A percentile compares a stretch with the other conserved stretches of the same genome.
Evolutionary conservation across 2,329 filamentous ascomycete genomes (phyloP).

Genomic region (Aspergillus aculeatus): DNA sequence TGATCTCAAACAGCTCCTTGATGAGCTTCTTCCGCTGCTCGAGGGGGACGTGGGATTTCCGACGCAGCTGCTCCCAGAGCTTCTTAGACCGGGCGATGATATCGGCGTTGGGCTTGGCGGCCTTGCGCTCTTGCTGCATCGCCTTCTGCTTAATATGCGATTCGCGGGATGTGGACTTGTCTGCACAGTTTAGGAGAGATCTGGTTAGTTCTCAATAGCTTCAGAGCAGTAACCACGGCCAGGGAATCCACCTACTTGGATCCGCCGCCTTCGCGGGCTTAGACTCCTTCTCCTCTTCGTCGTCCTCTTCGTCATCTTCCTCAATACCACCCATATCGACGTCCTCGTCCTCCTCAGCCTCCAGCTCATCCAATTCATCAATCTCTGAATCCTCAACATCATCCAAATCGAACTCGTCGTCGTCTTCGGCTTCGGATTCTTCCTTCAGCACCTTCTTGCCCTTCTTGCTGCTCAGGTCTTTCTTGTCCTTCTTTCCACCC

Average conservation of each 20-base stretch:
- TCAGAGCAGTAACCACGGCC: conserved; percentile 15
- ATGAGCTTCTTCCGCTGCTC: conserved; percentile 86
- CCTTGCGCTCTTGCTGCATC: conserved; percentile 82
- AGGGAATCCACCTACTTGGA: conserved; percentile 27
- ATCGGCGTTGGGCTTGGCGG: conserved; percentile 89
- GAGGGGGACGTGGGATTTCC: conserved; percentile 88
- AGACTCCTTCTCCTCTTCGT: conserved; percentile 19
- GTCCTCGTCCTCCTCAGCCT: conserved; percentile 52
- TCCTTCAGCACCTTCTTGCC: conserved; percentile 37
- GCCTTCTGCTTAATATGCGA: conserved; percentile 91
- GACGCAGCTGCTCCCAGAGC: conserved; percentile 89
- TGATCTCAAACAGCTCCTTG: conserved; percentile 84
- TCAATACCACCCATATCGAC: conserved; percentile 44
- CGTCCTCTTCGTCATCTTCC: conserved; percentile 31
- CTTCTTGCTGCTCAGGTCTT: conserved; percentile 34
- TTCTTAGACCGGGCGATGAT: conserved; percentile 87
- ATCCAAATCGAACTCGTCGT: conserved; percentile 58
- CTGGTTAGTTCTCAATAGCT: conserved; percentile 7
- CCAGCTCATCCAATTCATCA: conserved; percentile 45
- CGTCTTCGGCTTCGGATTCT: conserved; percentile 46
- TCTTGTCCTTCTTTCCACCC: conserved; percentile 34
- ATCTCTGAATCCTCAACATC: conserved; percentile 47
- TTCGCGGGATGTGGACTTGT: conserved; percentile 74
- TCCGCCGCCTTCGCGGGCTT: conserved; percentile 21
- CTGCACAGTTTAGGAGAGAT: conserved; percentile 40